These are phyloP conservation scores for Kodamaea leandrae DNA, from an alignment of 805 yeast species.

Conservation along the genomic window DNA sequence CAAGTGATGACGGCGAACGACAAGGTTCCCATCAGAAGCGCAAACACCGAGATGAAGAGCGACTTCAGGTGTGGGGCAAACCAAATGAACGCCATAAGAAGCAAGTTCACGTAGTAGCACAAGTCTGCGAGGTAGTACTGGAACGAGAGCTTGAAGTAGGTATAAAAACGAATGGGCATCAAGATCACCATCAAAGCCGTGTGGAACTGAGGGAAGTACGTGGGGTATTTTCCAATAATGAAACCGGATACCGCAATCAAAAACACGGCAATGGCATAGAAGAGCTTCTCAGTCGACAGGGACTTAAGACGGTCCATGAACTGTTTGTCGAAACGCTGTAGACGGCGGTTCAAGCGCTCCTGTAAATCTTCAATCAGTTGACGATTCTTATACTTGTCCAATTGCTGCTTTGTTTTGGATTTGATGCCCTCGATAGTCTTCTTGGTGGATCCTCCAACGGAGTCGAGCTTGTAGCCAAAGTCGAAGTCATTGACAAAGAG, in stretches of 20 bases:
- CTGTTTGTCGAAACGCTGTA: slow-evolving; percentile 36
- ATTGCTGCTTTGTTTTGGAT: slow-evolving; percentile 29
- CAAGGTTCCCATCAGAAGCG: slow-evolving; percentile 84
- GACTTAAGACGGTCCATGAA: slow-evolving; percentile 34
- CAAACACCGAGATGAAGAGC: slow-evolving; percentile 78
- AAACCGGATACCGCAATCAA: slow-evolving; percentile 70
- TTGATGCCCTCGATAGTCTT: slow-evolving; percentile 37
- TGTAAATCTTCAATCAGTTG: slow-evolving; percentile 29
- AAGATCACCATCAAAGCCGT: slow-evolving; percentile 57
- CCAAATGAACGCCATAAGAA: slow-evolving; percentile 77
- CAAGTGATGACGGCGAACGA: slow-evolving; percentile 94
- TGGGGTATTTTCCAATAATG: slow-evolving; percentile 74
- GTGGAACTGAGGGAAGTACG: slow-evolving; percentile 73
- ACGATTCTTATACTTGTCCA: slow-evolving; percentile 24
- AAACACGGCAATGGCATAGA: slow-evolving; percentile 72
- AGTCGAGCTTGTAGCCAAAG: slow-evolving; percentile 39
- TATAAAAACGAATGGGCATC: slow-evolving; percentile 81
- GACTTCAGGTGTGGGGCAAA: slow-evolving; percentile 68
- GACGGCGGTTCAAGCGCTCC: slow-evolving; percentile 29
- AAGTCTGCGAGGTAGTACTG: slow-evolving; percentile 90
- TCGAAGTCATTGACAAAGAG: slow-evolving; percentile 42
- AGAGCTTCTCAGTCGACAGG: slow-evolving; percentile 61
- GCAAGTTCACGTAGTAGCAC: slow-evolving; percentile 83
- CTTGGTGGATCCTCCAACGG: slow-evolving; percentile 35
- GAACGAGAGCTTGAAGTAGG: slow-evolving; percentile 73